phyloP scores from a whole-genome alignment of 2,329 filamentous ascomycete species.

The Penicillium aurantiogriseum region DNA sequence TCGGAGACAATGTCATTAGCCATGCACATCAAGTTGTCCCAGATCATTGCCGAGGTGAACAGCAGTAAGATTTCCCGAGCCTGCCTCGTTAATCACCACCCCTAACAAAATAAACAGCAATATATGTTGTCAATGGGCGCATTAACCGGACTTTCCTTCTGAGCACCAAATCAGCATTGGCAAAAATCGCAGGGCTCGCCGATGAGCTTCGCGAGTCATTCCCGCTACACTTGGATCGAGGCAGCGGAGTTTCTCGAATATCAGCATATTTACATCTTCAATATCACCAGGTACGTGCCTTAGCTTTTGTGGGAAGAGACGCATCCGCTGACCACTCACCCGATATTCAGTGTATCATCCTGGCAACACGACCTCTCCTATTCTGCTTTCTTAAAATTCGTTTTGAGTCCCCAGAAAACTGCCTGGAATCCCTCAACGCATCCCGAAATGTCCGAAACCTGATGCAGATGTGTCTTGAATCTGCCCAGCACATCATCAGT shows the following conservation, averaged over 20 bases:
- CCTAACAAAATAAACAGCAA: conserved; percentile 29
- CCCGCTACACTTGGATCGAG: conserved; percentile 37
- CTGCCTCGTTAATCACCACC: not conserved
- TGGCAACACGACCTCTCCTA: conserved; percentile 44
- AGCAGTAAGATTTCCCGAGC: conserved; percentile 36
- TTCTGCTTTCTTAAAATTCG: conserved; percentile 46
- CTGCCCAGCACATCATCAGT: conserved; percentile 44
- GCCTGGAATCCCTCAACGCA: conserved; percentile 32
- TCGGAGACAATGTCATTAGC: conserved; percentile 41
- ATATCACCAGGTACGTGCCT: conserved; percentile 40
- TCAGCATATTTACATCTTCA: conserved; percentile 43
- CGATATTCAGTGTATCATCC: conserved; percentile 39
- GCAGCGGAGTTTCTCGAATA: conserved; percentile 44
- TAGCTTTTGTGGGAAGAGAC: not conserved
- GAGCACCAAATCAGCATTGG: conserved; percentile 43
- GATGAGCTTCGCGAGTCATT: conserved; percentile 42
- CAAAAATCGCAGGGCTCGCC: conserved; percentile 40
- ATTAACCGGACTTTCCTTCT: conserved; percentile 38
- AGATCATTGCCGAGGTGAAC: conserved; percentile 47
- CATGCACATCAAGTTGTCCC: conserved; percentile 50
- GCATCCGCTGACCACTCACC: not conserved
- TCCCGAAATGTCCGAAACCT: conserved; percentile 41
- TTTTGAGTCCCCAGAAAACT: conserved; percentile 28
- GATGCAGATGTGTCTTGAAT: conserved; percentile 46
- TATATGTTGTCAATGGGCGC: conserved; percentile 44